A percentile compares a stretch with the other conserved stretches of the same genome.
Evolutionary conservation across 768 basidiomycete genomes (phyloP).

Genomic region (Hortiboletus campestris): DNA sequence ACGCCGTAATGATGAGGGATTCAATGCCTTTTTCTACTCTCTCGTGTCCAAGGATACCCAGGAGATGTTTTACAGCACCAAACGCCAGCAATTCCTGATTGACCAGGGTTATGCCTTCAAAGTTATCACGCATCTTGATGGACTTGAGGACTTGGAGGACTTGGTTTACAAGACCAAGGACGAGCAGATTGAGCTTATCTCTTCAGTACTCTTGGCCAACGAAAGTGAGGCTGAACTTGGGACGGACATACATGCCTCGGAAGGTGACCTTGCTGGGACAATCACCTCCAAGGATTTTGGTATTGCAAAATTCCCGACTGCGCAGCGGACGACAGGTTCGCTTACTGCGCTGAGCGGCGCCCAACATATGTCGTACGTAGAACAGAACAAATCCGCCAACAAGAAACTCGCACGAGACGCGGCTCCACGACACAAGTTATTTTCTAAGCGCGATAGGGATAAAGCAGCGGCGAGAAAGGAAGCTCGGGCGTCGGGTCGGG

Average conservation of each 20-base stretch:
- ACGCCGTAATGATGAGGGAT: conserved; percentile 96
- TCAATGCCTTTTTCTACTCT: conserved; percentile 99
- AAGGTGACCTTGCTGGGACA: conserved; percentile 82
- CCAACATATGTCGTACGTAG: conserved; percentile 90
- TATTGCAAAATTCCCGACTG: conserved; percentile 56
- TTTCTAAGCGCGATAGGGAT: conserved; percentile 80
- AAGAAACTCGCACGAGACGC: conserved; percentile 61
- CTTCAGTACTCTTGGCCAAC: conserved; percentile 86
- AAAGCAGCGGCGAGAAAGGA: conserved; percentile 54
- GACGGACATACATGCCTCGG: conserved; percentile 76
- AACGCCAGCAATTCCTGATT: conserved; percentile 97
- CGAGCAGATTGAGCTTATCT: conserved; percentile 96
- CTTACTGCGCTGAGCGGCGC: conserved; percentile 83
- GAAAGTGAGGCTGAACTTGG: conserved; percentile 90
- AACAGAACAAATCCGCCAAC: conserved; percentile 90
- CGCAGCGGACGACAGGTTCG: conserved; percentile 79
- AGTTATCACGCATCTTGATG: conserved; percentile 97
- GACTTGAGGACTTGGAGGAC: conserved; percentile 79
- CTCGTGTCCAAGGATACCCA: conserved; percentile 98
- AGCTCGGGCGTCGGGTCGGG: conserved; percentile 32
- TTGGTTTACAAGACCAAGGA: conserved; percentile 89
- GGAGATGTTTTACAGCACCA: conserved; percentile 99
- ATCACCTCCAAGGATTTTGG: conserved; percentile 87
- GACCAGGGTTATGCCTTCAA: conserved; percentile 99
- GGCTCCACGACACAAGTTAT: conserved; percentile 70